A percentile compares a stretch with the other conserved stretches of the same genome.
Conservation (phyloP, 345 rosid species). For the Toxicodendron radicans region DNA sequence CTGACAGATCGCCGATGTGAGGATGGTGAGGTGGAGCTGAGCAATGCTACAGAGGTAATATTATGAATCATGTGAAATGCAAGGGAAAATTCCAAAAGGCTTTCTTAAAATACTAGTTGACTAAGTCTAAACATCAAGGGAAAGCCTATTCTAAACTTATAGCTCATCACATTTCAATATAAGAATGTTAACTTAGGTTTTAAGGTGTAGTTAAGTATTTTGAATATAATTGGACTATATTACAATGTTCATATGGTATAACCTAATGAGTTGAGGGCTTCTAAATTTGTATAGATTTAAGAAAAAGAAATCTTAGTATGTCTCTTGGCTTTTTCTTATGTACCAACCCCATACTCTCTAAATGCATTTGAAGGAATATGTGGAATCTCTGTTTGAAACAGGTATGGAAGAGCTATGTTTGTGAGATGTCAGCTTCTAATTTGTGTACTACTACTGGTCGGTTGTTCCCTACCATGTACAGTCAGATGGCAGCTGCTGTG, state of each 20-base stretch:
- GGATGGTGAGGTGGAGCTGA: slow-evolving; percentile 63
- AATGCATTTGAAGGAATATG: not conserved
- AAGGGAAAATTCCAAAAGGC: not conserved
- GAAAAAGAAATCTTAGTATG: too few species aligned
- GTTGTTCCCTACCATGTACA: slow-evolving; percentile 61
- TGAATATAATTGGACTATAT: too few species aligned
- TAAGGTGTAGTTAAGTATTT: too few species aligned
- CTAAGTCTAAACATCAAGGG: not conserved
- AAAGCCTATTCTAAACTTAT: not conserved
- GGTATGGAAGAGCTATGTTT: slow-evolving; percentile 67
- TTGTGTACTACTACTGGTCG: slow-evolving; percentile 74
- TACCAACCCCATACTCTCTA: not conserved
- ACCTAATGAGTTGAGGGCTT: not conserved
- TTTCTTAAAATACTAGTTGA: not conserved
- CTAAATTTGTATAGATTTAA: not conserved
- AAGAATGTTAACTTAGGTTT: not conserved
- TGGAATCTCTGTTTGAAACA: slow-evolving; percentile 29
- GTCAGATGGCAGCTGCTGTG: slow-evolving; percentile 66
- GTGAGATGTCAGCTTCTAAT: slow-evolving; percentile 50
- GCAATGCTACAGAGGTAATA: slow-evolving; percentile 69
- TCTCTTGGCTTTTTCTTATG: not conserved
- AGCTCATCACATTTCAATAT: not conserved
- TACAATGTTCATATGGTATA: too few species aligned
- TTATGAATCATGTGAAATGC: not conserved
- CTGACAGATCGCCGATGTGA: slow-evolving; percentile 53